Conservation (phyloP, 257 asterid genomes). For the Penstemon eatonii region DNA sequence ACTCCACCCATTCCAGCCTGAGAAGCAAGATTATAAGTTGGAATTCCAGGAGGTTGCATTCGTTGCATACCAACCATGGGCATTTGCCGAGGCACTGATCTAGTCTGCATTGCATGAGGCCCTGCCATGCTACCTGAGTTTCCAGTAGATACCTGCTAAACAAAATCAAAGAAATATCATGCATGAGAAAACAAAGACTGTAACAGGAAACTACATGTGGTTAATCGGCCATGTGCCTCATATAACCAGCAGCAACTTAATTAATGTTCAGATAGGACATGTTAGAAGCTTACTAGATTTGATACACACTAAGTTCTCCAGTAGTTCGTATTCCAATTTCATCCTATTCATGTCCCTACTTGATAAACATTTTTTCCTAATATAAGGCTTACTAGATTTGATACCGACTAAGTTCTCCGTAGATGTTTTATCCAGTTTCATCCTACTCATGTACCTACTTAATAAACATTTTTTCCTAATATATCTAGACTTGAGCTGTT, state of each 20-base stretch:
- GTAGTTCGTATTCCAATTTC: neutral
- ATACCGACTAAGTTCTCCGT: too few species aligned
- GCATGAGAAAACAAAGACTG: constrained; percentile 20
- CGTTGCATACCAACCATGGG: constrained; percentile 80
- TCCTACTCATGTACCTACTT: too few species aligned
- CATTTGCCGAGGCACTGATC: constrained; percentile 83
- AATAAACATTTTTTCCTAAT: too few species aligned
- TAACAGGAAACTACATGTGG: neutral
- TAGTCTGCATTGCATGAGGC: constrained; percentile 72
- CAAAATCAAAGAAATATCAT: constrained; percentile 10
- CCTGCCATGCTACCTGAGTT: constrained; percentile 75
- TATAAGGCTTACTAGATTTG: too few species aligned
- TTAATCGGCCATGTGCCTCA: neutral
- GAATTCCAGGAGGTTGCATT: constrained; percentile 79
- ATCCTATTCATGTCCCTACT: neutral
- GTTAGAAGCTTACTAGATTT: neutral
- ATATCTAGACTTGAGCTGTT: too few species aligned
- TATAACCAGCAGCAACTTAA: neutral
- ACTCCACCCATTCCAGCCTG: constrained; percentile 87
- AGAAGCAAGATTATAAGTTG: constrained; percentile 76
- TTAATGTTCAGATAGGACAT: constrained; percentile 1
- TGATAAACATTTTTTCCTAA: constrained; percentile 1
- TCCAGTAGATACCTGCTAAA: constrained; percentile 67
- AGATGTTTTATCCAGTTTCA: too few species aligned
- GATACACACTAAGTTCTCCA: constrained; percentile 1